Evolutionary conservation across 805 yeast species (phyloP), one percentile per base, ranked within the genome.

Genomic region (Pichia rugopelliculosa): DNA sequence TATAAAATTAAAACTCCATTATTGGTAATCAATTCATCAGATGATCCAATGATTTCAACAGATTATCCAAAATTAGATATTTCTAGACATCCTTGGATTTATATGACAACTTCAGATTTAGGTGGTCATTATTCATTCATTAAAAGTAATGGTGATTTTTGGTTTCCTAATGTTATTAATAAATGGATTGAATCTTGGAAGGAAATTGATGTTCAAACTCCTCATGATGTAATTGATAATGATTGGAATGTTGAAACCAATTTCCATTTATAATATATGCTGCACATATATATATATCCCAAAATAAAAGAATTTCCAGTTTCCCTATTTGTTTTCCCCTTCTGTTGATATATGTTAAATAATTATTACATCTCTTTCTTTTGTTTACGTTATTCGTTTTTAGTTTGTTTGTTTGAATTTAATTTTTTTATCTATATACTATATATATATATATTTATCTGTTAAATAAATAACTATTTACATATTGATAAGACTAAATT

Each of bases 61-160:
- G 67, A 73, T 34, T 71, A 80, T 37, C 88, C 90, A 10, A 49
- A 51, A 21, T 45, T 59, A 4, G 85, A 79, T 47, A 72, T 75
- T 18, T 51, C 59, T 36, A 62, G 69, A 26, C 82, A 83, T 51
- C 88, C 89, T 15, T 80, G 75, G 57, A 64, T 80, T 23, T 67
- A 76, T 27, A 64, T 81, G 63, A 68, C 79, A 6, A 74, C 77
- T 41, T 75, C 87, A 1, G 77, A 80, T 45, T 59, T 79, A 13
- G 93, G 93, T 53, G 91, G 91, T 8, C 93, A 84, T 60, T 71
- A 83, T 58, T 84, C 76, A 1, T 76, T 68, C 48, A 57, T 76
- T 36, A 69, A 74, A 46, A 54, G 59, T 8, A 62, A 72, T 38
- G 70, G 73, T 36, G 66, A 71, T 26, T 69, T 76, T 44, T 77